Conservation (phyloP, 2,329 filamentous ascomycete species). For the Malbranchea cinnamomea region DNA sequence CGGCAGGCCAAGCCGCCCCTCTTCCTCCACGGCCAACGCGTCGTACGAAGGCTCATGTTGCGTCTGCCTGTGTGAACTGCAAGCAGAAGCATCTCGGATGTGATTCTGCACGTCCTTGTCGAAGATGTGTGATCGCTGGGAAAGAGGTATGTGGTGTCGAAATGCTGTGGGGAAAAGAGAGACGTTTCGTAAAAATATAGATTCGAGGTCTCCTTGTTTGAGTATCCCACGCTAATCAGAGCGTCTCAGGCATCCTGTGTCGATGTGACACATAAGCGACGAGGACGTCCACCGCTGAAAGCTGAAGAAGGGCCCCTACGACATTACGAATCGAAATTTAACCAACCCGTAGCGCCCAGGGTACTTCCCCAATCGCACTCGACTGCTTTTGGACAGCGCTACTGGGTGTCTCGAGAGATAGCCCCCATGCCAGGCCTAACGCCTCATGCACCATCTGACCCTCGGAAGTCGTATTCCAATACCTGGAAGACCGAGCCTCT, state of each 20-base stretch:
- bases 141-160: conserved; percentile 18
- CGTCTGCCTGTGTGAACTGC: conserved; percentile 25
- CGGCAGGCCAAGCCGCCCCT: conserved; percentile 9
- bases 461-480: too few species aligned
- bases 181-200: too few species aligned
- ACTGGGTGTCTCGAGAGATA: too few species aligned
- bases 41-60: conserved; percentile 23
- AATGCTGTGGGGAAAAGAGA: too few species aligned
- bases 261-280: conserved; percentile 23
- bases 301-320: conserved; percentile 14
- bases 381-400: too few species aligned
- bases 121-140: conserved; percentile 21
- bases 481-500: too few species aligned
- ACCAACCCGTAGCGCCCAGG: conserved; percentile 6
- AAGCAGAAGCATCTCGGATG: conserved; percentile 25
- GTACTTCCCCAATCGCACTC: conserved; percentile 1
- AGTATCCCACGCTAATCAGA: too few species aligned
- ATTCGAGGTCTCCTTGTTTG: too few species aligned
- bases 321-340: conserved; percentile 9
- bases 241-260: conserved; percentile 19
- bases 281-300: conserved; percentile 19
- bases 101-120: conserved; percentile 21
- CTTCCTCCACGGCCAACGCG: conserved; percentile 17
- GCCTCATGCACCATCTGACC: too few species aligned
- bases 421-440: too few species aligned